Percentiles rank a stretch among this genome's conserved stretches.
phyloP scores from a whole-genome alignment of 2,329 filamentous ascomycete genomes.

The Botryosphaeria dothidea region DNA sequence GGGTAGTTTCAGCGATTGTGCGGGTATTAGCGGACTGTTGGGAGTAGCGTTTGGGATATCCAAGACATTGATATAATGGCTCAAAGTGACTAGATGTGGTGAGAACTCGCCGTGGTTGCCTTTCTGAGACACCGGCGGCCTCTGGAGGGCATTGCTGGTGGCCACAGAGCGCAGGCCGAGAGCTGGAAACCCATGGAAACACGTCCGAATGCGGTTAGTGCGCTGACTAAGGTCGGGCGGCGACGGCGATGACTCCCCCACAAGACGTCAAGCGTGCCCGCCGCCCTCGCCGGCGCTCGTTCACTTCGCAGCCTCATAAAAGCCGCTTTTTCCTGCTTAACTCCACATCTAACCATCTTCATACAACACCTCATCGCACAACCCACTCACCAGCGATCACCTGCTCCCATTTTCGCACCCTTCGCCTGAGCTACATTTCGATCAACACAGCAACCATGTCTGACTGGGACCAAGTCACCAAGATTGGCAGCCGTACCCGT shows the following conservation, averaged over 20 bases:
- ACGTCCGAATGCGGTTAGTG: neutral
- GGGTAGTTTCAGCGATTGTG: neutral
- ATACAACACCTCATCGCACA: neutral
- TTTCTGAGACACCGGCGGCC: neutral
- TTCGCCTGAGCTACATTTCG: neutral
- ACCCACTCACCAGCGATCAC: neutral
- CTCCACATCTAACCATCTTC: neutral
- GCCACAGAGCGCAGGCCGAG: neutral
- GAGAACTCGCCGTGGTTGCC: neutral
- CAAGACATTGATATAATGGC: neutral
- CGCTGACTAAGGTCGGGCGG: slow-evolving; percentile 11
- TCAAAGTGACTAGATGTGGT: neutral
- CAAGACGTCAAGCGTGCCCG: slow-evolving; percentile 16
- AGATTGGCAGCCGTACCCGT: slow-evolving; percentile 86
- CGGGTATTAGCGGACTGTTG: neutral
- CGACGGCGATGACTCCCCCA: slow-evolving; percentile 16
- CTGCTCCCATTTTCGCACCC: neutral
- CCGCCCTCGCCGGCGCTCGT: slow-evolving; percentile 1
- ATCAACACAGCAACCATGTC: slow-evolving; percentile 55
- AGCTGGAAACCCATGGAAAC: slow-evolving; percentile 16
- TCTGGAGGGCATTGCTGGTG: neutral
- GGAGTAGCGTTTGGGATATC: neutral
- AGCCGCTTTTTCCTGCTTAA: slow-evolving; percentile 9
- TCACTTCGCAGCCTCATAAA: slow-evolving; percentile 16
- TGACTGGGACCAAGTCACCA: slow-evolving; percentile 86